Conservation (phyloP, 2,329 filamentous ascomycete genomes). For the Pseudocercospora vitis region DNA sequence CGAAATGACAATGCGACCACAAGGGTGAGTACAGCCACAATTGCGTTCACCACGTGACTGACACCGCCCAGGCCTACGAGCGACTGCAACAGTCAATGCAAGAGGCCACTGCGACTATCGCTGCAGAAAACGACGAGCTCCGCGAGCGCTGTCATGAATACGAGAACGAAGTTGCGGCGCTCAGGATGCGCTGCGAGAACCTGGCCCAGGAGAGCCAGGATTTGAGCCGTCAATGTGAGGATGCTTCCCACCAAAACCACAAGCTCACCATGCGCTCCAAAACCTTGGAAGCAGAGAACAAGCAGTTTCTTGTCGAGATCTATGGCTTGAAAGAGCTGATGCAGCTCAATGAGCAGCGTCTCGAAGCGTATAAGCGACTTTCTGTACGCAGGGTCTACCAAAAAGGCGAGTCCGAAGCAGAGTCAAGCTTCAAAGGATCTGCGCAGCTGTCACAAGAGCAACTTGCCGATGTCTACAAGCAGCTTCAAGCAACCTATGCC, state of each 20-base stretch:
- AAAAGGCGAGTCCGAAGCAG: not conserved
- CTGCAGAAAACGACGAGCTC: not conserved
- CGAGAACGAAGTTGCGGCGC: conserved; percentile 2
- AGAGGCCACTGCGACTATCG: not conserved
- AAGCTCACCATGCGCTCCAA: not conserved
- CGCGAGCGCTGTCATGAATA: conserved; percentile 4
- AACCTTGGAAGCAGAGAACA: not conserved
- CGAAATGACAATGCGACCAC: not conserved
- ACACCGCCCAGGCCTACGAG: not conserved
- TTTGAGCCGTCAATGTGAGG: not conserved
- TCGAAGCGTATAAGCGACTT: conserved; percentile 4
- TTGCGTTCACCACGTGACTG: not conserved
- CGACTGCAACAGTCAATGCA: conserved; percentile 1
- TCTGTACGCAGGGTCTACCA: not conserved
- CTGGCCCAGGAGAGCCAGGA: not conserved
- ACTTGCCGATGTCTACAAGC: not conserved
- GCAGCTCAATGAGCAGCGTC: not conserved
- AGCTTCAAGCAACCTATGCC: conserved; percentile 2
- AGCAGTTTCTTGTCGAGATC: conserved; percentile 1
- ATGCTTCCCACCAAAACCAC: not conserved
- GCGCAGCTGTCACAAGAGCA: conserved; percentile 4
- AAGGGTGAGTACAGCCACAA: not conserved
- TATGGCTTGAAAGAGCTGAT: not conserved
- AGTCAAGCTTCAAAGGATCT: not conserved
- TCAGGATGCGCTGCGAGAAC: conserved; percentile 3